phyloP scores from a whole-genome alignment of 495 filamentous ascomycete species.

The Neurospora pannonica region DNA sequence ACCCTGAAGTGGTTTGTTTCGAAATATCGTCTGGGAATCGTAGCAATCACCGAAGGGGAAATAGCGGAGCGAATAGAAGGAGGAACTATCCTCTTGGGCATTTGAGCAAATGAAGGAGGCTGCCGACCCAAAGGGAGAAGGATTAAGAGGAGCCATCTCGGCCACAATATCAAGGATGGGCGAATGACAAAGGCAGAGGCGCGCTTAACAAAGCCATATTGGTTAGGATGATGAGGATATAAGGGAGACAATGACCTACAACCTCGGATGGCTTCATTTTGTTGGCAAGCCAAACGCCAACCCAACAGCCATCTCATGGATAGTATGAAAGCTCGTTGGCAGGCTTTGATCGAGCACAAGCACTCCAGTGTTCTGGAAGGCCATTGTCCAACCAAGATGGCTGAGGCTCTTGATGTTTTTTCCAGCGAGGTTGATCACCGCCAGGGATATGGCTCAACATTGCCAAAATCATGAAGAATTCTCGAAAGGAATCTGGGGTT shows the following conservation, averaged over 20 bases:
- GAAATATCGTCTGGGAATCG: conserved; percentile 13
- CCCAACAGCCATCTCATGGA: neutral
- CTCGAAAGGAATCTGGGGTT: conserved; percentile 1
- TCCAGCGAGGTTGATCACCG: conserved; percentile 37
- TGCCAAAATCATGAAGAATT: neutral
- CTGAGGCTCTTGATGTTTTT: conserved; percentile 28
- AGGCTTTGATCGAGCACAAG: neutral
- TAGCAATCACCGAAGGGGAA: conserved; percentile 15
- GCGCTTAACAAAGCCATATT: neutral
- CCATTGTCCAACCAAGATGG: conserved; percentile 18
- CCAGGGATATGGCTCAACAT: conserved; percentile 26
- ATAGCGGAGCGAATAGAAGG: conserved; percentile 20
- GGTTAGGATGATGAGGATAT: neutral
- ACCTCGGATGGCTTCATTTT: neutral
- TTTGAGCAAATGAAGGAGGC: conserved; percentile 7
- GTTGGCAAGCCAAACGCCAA: neutral
- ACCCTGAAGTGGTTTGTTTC: conserved; percentile 13
- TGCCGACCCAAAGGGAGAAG: conserved; percentile 3
- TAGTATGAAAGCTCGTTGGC: neutral
- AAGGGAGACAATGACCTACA: neutral
- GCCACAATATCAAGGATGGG: neutral
- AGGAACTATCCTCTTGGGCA: conserved; percentile 1
- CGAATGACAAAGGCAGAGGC: neutral
- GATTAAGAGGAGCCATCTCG: conserved; percentile 4
- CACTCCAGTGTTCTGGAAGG: neutral